Conservation (phyloP, 352 stramenopile species). For the Pythium coloratum region DNA sequence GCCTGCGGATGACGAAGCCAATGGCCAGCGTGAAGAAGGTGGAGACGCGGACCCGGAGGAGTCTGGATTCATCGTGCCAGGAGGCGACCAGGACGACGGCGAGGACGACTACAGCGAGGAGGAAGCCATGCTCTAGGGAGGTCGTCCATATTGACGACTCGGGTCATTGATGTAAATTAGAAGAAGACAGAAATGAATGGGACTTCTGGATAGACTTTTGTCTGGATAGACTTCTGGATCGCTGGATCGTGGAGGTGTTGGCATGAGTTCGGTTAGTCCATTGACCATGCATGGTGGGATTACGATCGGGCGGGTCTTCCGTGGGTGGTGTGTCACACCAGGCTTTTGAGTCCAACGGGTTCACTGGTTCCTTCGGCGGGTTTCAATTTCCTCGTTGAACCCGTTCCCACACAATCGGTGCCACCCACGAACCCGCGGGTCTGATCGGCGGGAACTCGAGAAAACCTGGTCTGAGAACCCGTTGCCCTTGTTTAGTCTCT, state of each 20-base stretch:
- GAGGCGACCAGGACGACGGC: constrained; percentile 19
- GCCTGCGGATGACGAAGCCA: constrained; percentile 2
- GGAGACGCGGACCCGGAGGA: constrained; percentile 13
- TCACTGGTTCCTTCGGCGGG: neutral
- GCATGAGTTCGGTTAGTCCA: neutral
- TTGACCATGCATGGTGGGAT: neutral
- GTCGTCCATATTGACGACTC: neutral
- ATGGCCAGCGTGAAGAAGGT: constrained; percentile 36
- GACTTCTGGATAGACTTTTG: neutral
- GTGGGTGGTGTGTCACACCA: neutral
- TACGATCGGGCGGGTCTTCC: neutral
- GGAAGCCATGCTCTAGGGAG: constrained; percentile 20
- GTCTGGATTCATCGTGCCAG: constrained; percentile 25
- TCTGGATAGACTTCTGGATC: neutral
- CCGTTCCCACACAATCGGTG: neutral
- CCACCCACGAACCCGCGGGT: neutral
- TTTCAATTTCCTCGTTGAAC: neutral
- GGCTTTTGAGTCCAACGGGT: neutral
- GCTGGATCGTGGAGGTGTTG: neutral
- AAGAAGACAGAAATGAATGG: neutral
- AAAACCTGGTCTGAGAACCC: neutral
- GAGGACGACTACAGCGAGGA: constrained; percentile 22
- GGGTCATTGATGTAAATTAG: neutral
- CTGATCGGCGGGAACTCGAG: neutral
- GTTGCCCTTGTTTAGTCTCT: neutral